A percentile compares a stretch with the other conserved stretches of the same genome.
These are phyloP conservation scores for Breviolum minutum DNA, from an alignment of 73 alveolate species.

Conservation along the genomic window DNA sequence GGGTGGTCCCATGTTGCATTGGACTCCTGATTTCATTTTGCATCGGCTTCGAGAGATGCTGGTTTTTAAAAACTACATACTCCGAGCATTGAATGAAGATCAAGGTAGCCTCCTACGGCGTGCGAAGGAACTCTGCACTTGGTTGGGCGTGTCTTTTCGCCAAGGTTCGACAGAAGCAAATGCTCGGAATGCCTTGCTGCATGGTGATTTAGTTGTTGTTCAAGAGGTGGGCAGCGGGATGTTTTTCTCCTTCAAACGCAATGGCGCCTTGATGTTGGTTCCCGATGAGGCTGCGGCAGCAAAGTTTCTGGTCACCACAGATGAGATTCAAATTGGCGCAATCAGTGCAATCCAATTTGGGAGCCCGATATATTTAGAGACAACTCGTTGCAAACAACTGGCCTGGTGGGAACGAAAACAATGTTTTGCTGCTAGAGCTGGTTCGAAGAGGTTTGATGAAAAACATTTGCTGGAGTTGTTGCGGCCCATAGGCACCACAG, in stretches of 20 bases:
- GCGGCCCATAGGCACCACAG: no score
- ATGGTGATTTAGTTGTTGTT: neutral
- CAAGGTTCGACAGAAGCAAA: neutral
- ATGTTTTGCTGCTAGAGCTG: no score
- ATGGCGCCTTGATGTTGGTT: neutral
- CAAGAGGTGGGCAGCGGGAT: neutral
- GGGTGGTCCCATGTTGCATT: slow-evolving; percentile 16
- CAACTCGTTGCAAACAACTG: neutral
- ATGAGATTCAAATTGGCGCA: neutral
- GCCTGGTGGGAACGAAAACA: no score
- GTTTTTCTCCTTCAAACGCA: neutral
- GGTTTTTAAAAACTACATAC: no score
- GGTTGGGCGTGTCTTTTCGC: slow-evolving; percentile 24
- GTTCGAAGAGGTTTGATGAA: no score
- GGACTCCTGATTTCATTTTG: neutral
- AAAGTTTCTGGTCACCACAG: neutral
- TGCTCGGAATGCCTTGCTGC: neutral
- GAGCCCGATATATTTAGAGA: neutral
- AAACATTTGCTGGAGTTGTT: no score
- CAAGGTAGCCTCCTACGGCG: no score
- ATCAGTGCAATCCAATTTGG: neutral
- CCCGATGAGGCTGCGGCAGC: neutral
- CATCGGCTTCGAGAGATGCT: slow-evolving; percentile 5
- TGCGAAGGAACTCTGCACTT: neutral
- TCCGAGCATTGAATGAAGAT: no score